phyloP scores from a whole-genome alignment of 257 asterid species.

The Salvia rosmarinus region DNA sequence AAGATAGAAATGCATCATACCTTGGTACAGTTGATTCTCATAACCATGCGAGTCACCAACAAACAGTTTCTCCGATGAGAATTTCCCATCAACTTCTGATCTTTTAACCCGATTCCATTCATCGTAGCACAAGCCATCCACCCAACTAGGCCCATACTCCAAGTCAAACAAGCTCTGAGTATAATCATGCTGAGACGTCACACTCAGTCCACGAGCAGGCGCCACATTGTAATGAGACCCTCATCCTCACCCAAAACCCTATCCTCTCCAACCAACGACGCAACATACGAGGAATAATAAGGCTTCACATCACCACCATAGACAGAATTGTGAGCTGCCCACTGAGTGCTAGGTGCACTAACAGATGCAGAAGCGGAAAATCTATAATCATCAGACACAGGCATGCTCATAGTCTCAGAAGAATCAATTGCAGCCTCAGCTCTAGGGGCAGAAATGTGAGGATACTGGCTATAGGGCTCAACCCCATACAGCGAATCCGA shows the following conservation, averaged over 20 bases:
- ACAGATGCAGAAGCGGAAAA: conserved; percentile 45
- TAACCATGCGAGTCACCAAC: conserved; percentile 44
- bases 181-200: conserved; percentile 61
- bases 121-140: conserved; percentile 47
- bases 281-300: conserved; percentile 50
- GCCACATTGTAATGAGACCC: conserved; percentile 40
- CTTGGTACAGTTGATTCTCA: conserved; percentile 48
- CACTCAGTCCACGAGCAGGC: conserved; percentile 47
- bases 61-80: conserved; percentile 40
- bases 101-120: conserved; percentile 53
- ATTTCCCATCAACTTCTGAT: conserved; percentile 45
- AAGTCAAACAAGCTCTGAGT: conserved; percentile 55
- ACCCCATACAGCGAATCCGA: conserved; percentile 46
- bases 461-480: conserved; percentile 49
- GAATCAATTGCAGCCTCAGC: conserved; percentile 51
- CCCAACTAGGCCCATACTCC: conserved; percentile 61
- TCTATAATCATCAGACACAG: conserved; percentile 44
- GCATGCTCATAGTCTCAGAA: conserved; percentile 40
- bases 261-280: conserved; percentile 47
- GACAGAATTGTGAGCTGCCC: conserved; percentile 49
- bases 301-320: conserved; percentile 55
- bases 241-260: conserved; percentile 40
- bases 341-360: conserved; percentile 38
- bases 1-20: conserved; percentile 43
- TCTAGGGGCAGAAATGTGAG: conserved; percentile 51